Base-by-base conservation (phyloP, 1,139 yeast genomes). In the Citeromyces siamensis region DNA sequence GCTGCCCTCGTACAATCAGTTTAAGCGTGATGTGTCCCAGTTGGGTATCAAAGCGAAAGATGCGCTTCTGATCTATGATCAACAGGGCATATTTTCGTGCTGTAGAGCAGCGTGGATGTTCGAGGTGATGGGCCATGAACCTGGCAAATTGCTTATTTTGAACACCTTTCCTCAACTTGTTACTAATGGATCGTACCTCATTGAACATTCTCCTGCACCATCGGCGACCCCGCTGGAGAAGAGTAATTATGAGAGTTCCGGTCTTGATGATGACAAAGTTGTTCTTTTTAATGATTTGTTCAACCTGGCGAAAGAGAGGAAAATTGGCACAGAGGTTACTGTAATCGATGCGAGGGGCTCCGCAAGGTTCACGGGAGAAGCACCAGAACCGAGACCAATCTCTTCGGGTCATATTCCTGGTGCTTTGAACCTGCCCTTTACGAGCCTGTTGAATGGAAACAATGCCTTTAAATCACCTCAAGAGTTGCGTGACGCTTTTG, bases 91-190 rank as follows among this genome's bases (percentile, higher is more conserved):
- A 43, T 85, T 88, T 56, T 78, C 94, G 31, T 74, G 88, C 4
- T 95, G 97, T 23, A 66, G 98, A 44, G 93, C 82, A 19, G 88
- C 88, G 1, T 90, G 95, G 95, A 84, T 86, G 48, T 68, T 88
- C 48, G 64, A 75, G 20, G 63, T 81, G 3, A 83, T 79, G 55
- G 93, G 93, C 4, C 96, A 86, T 54, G 53, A 52, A 37, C 56
- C 63, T 2, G 56, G 67, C 29, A 59, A 64, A 36, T 81, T 86
- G 8, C 68, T 64, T 46, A 55, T 88, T 38, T 66, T 90, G 46
- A 82, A 88, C 58, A 81, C 79, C 44, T 88, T 63, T 50, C 67
- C 69, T 6, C 55, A 56, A 17, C 86, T 81, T 49, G 19, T 41
- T 16, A 9, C 23, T 6, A 28, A 29, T 12, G 53, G 42, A 40